Evolutionary conservation across 768 basidiomycete genomes (phyloP).

Genomic region (Myochromella boudieri): DNA sequence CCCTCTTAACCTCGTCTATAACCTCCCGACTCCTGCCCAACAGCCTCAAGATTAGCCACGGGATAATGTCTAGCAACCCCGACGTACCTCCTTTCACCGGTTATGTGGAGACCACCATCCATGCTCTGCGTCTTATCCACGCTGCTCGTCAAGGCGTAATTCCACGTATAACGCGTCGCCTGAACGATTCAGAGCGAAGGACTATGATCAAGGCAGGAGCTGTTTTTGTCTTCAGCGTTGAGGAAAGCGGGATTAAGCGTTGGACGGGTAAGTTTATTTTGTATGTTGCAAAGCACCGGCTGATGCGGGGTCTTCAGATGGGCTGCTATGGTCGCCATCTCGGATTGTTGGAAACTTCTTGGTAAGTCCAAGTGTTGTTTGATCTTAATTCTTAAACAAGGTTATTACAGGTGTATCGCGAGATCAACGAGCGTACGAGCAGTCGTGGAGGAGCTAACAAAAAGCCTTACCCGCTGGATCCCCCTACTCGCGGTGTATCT

Average conservation of each 20-base stretch:
- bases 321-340: conserved; percentile 79
- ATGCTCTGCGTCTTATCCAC: conserved; percentile 81
- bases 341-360: conserved; percentile 85
- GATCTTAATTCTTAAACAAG: neutral
- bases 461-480: conserved; percentile 52
- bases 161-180: conserved; percentile 78
- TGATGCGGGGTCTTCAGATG: conserved; percentile 35
- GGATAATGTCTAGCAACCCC: conserved; percentile 50
- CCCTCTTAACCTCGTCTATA: conserved; percentile 40
- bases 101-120: conserved; percentile 78
- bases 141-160: conserved; percentile 79
- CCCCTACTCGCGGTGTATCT: conserved; percentile 36
- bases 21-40: conserved; percentile 49
- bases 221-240: conserved; percentile 86
- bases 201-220: conserved; percentile 67
- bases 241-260: conserved; percentile 84
- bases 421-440: conserved; percentile 68
- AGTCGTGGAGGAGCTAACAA: conserved; percentile 52
- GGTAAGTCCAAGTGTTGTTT: conserved; percentile 35
- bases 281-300: conserved; percentile 13
- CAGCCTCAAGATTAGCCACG: conserved; percentile 53
- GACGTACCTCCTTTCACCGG: conserved; percentile 72
- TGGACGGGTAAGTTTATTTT: conserved; percentile 62
- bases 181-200: conserved; percentile 78
- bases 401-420: conserved; percentile 67